These are phyloP conservation scores for Arabis alpina DNA, from an alignment of 345 rosid genomes.

Conservation along the genomic window DNA sequence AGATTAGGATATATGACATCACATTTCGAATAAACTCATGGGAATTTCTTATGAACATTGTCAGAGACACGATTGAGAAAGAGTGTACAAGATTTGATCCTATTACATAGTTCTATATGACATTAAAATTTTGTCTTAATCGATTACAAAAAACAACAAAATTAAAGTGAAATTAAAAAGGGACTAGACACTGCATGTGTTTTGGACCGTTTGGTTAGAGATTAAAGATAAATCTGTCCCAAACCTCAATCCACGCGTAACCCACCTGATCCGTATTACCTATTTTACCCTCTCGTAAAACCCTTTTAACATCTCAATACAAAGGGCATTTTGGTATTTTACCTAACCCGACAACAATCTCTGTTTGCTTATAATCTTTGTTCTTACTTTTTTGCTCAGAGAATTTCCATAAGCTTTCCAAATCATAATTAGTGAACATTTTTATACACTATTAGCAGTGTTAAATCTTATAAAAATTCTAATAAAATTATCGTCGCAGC, in stretches of 20 bases:
- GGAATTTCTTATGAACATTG: background rate
- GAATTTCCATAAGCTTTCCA: constrained; percentile 22
- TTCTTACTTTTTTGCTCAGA: constrained; percentile 20
- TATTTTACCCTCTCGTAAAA: constrained; percentile 16
- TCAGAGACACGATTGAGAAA: constrained; percentile 10
- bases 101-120: constrained; percentile 7
- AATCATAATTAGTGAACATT: background rate
- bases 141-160: constrained; percentile 28
- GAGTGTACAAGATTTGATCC: constrained; percentile 1
- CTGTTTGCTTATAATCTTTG: constrained; percentile 40
- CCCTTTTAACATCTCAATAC: background rate
- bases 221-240: constrained; percentile 37
- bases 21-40: constrained; percentile 1
- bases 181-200: constrained; percentile 47
- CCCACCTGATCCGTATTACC: constrained; percentile 32
- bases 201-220: constrained; percentile 41
- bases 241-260: constrained; percentile 44
- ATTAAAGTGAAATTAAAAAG: constrained; percentile 12
- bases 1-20: too few species aligned
- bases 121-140: constrained; percentile 35
- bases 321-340: constrained; percentile 26
- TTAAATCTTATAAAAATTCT: background rate
- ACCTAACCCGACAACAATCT: constrained; percentile 30
- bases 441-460: constrained; percentile 36
- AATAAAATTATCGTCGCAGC: constrained; percentile 39